A percentile compares a stretch with the other conserved stretches of the same genome.
Conservation (phyloP, 345 rosid species). For the Limnanthes douglasii region DNA sequence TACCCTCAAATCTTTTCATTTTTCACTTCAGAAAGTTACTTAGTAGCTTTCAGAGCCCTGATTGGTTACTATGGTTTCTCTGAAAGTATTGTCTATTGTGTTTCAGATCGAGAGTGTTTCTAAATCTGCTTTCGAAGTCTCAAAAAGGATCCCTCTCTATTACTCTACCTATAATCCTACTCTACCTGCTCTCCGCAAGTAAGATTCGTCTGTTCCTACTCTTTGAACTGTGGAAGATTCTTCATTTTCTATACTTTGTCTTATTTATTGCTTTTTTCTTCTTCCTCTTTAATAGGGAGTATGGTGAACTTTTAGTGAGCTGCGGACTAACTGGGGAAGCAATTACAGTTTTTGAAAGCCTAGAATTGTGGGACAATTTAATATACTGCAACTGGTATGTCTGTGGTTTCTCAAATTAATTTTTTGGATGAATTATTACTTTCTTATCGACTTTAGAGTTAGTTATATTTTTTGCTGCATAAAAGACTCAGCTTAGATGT, state of each 20-base stretch:
- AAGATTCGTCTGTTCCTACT: slow-evolving; percentile 9
- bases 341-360: slow-evolving; percentile 56
- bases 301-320: slow-evolving; percentile 68
- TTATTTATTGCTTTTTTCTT: slow-evolving; percentile 5
- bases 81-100: slow-evolving; percentile 8
- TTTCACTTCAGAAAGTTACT: too few species aligned
- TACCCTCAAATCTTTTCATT: slow-evolving; percentile 5
- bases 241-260: not conserved
- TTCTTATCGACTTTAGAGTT: not conserved
- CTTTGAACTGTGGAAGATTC: not conserved
- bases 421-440: not conserved
- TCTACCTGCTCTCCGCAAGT: slow-evolving; percentile 71
- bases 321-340: slow-evolving; percentile 92
- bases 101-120: slow-evolving; percentile 54
- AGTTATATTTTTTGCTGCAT: slow-evolving; percentile 4
- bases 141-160: slow-evolving; percentile 49
- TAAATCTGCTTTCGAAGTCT: slow-evolving; percentile 35
- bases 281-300: slow-evolving; percentile 45
- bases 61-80: not conserved
- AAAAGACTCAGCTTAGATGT: too few species aligned
- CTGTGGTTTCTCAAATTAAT: too few species aligned
- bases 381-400: slow-evolving; percentile 74
- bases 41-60: too few species aligned
- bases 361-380: slow-evolving; percentile 88
- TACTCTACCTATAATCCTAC: slow-evolving; percentile 46